Percentiles rank a stretch among this genome's conserved stretches.
phyloP scores from a whole-genome alignment of 2,329 filamentous ascomycete genomes.

The Cercospora canescens region DNA sequence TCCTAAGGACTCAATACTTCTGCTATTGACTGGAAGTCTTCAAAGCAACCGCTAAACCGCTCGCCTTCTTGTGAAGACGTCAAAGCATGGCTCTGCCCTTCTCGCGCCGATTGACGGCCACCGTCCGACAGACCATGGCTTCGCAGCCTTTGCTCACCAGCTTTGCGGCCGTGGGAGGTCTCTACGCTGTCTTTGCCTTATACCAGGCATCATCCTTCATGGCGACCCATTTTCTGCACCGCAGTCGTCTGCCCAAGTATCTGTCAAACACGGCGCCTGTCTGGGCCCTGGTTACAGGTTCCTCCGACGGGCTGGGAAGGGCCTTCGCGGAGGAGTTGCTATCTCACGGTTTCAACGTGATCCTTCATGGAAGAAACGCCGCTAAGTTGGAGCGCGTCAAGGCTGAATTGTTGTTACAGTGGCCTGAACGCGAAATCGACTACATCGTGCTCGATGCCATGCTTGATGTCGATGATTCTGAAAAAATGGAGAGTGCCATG shows the following conservation, averaged over 20 bases:
- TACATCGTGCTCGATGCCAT: conserved; percentile 47
- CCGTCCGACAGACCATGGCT: background rate
- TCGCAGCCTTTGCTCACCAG: conserved; percentile 3
- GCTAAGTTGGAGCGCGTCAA: conserved; percentile 47
- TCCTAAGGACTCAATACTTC: too few relatives aligned
- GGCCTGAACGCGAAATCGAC: conserved; percentile 42
- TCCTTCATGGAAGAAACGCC: conserved; percentile 55
- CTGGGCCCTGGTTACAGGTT: conserved; percentile 46
- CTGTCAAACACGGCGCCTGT: background rate
- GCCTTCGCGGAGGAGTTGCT: conserved; percentile 52
- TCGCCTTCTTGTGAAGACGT: background rate
- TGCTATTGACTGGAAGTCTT: too few relatives aligned
- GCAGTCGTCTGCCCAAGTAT: conserved; percentile 5
- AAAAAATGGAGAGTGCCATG: conserved; percentile 18
- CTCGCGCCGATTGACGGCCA: background rate
- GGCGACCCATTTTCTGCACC: conserved; percentile 25
- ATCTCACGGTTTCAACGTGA: conserved; percentile 52
- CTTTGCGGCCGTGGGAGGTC: conserved; percentile 2
- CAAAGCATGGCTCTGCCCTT: background rate
- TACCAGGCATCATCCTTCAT: conserved; percentile 24
- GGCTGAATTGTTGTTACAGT: conserved; percentile 39
- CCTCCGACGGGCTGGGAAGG: conserved; percentile 55
- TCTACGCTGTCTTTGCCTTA: conserved; percentile 7
- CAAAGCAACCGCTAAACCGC: background rate
- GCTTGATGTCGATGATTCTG: conserved; percentile 21